phyloP scores from a whole-genome alignment of 768 basidiomycete species.

The Russula ochroleuca region DNA sequence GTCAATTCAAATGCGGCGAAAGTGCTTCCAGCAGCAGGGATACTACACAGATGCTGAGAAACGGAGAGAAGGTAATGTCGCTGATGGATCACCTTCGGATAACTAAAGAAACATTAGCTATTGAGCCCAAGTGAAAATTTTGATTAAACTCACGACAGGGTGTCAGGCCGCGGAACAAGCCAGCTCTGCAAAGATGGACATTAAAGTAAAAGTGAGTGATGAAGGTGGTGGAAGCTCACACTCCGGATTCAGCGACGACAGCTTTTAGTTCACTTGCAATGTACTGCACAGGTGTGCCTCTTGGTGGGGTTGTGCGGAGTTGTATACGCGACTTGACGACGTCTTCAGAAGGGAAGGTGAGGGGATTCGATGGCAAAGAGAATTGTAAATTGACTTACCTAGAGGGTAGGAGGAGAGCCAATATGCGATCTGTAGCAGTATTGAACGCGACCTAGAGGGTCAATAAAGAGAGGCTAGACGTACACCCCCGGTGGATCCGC shows the following conservation, averaged over 20 bases:
- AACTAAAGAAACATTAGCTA: slow-evolving; percentile 38
- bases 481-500: slow-evolving; percentile 81
- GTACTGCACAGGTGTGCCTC: slow-evolving; percentile 69
- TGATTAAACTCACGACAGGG: slow-evolving; percentile 59
- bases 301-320: slow-evolving; percentile 67
- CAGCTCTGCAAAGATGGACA: slow-evolving; percentile 41
- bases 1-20: slow-evolving; percentile 87
- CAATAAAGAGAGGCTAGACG: slow-evolving; percentile 31
- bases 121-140: neutral
- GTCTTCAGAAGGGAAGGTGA: slow-evolving; percentile 42
- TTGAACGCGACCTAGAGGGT: neutral
- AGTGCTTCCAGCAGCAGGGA: slow-evolving; percentile 87
- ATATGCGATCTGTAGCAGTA: slow-evolving; percentile 60
- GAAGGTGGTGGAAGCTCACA: slow-evolving; percentile 44
- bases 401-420: slow-evolving; percentile 94
- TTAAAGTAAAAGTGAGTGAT: slow-evolving; percentile 2
- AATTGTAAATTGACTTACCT: slow-evolving; percentile 38
- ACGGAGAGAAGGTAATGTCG: neutral
- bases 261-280: slow-evolving; percentile 64
- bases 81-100: slow-evolving; percentile 52
- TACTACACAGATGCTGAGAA: slow-evolving; percentile 43
- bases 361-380: neutral
- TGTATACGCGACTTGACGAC: slow-evolving; percentile 92
- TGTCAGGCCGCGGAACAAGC: slow-evolving; percentile 68
- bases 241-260: slow-evolving; percentile 66